Evolutionary conservation across 257 asterid species (phyloP).

Genomic region (Solanum acaule): DNA sequence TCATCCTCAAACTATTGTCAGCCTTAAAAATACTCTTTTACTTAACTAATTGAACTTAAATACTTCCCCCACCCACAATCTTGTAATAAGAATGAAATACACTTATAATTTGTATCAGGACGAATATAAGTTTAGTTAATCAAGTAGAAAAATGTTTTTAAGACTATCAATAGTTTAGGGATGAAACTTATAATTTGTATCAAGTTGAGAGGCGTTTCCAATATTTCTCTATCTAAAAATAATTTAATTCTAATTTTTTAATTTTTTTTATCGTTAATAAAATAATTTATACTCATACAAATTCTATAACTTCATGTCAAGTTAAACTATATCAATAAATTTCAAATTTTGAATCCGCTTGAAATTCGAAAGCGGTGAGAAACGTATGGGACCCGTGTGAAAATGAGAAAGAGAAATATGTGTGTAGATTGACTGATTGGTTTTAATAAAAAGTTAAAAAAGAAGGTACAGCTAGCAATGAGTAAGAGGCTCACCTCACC

Average conservation of each 20-base stretch:
- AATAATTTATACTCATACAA: neutral
- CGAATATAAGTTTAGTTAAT: too few relatives aligned
- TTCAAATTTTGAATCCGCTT: neutral
- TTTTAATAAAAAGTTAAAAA: neutral
- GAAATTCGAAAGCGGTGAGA: neutral
- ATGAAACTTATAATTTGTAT: too few relatives aligned
- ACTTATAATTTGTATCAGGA: too few relatives aligned
- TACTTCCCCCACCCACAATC: too few relatives aligned
- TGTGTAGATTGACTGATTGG: neutral
- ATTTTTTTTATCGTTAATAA: neutral
- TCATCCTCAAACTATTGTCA: fast-evolving
- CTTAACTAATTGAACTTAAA: too few relatives aligned
- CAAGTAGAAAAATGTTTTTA: too few relatives aligned
- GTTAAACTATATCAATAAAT: neutral
- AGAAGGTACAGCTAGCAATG: neutral
- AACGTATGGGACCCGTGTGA: neutral
- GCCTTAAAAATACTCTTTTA: too few relatives aligned
- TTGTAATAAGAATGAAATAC: too few relatives aligned
- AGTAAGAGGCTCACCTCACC: neutral
- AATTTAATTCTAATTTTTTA: neutral
- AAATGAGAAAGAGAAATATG: neutral
- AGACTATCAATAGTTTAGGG: too few relatives aligned
- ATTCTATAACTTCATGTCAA: fast-evolving
- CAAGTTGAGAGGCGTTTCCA: neutral
- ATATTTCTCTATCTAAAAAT: too few relatives aligned